Evolutionary conservation across 306 rosid species (phyloP).

Genomic region (Amphicarpaea edgeworthii): DNA sequence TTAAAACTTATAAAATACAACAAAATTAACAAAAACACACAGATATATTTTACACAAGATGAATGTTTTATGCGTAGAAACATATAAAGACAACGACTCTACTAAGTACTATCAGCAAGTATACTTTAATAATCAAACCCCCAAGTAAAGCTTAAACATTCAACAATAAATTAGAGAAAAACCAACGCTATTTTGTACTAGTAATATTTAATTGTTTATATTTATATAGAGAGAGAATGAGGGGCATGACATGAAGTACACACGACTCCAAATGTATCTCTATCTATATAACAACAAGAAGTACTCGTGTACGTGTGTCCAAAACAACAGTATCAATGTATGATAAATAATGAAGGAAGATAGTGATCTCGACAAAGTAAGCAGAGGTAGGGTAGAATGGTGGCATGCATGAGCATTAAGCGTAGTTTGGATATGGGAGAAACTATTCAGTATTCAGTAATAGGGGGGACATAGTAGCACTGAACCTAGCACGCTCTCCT

Average conservation of each 20-base stretch:
- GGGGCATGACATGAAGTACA: neutral
- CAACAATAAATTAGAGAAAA: too few relatives aligned
- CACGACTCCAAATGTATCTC: neutral
- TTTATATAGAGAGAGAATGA: neutral
- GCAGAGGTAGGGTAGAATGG: conserved; percentile 18
- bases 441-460: conserved; percentile 24
- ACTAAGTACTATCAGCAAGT: too few relatives aligned
- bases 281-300: too few relatives aligned
- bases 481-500: conserved; percentile 42
- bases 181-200: too few relatives aligned
- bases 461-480: conserved; percentile 34
- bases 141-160: too few relatives aligned
- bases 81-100: too few relatives aligned
- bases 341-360: conserved; percentile 20
- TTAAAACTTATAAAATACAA: too few relatives aligned
- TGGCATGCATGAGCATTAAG: conserved; percentile 22
- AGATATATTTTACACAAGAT: too few relatives aligned
- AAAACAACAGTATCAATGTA: conserved; percentile 16
- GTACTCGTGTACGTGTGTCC: neutral
- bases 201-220: neutral
- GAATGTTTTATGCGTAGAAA: too few relatives aligned
- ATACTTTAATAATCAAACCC: too few relatives aligned
- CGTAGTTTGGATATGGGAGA: neutral
- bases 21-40: too few relatives aligned
- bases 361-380: neutral